phyloP scores from a whole-genome alignment of 2,329 filamentous ascomycete genomes.

The Fusarium sp. region DNA sequence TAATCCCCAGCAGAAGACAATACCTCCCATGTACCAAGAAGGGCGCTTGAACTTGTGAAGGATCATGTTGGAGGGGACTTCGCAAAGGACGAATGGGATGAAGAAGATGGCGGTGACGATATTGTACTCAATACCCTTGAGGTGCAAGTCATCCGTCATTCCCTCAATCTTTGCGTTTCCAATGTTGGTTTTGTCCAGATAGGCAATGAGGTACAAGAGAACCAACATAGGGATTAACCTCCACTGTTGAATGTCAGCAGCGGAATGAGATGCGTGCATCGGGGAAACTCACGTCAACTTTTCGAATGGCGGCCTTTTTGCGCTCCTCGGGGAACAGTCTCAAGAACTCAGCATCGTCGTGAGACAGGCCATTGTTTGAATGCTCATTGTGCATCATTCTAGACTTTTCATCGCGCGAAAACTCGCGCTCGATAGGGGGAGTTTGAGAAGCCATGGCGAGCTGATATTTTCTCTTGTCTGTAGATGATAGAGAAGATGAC shows the following conservation, averaged over 20 bases:
- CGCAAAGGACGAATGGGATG: constrained; percentile 27
- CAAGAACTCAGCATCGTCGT: constrained; percentile 15
- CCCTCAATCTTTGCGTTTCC: constrained; percentile 48
- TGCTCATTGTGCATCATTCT: constrained; percentile 44
- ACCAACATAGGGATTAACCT: constrained; percentile 22
- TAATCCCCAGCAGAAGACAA: constrained; percentile 18
- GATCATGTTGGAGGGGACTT: constrained; percentile 27
- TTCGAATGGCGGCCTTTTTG: constrained; percentile 4
- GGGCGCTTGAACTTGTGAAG: constrained; percentile 21
- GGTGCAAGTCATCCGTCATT: constrained; percentile 44
- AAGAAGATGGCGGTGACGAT: constrained; percentile 55
- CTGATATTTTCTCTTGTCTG: constrained; percentile 2
- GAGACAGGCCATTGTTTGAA: neutral
- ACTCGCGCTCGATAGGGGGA: constrained; percentile 44
- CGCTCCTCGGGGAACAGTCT: constrained; percentile 8
- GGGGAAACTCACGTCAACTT: constrained; percentile 16
- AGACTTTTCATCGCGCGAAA: constrained; percentile 42
- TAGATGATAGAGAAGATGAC: neutral
- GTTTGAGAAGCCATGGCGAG: constrained; percentile 24
- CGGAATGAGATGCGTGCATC: fast-evolving
- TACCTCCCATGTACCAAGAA: constrained; percentile 21
- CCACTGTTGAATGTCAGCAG: constrained; percentile 5
- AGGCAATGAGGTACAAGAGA: constrained; percentile 19
- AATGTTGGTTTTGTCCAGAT: constrained; percentile 25
- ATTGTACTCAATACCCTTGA: constrained; percentile 67